A percentile compares a stretch with the other conserved stretches of the same genome.
Conservation (phyloP, 371 early-diverging fungal species). For the Mucor mucedo region DNA sequence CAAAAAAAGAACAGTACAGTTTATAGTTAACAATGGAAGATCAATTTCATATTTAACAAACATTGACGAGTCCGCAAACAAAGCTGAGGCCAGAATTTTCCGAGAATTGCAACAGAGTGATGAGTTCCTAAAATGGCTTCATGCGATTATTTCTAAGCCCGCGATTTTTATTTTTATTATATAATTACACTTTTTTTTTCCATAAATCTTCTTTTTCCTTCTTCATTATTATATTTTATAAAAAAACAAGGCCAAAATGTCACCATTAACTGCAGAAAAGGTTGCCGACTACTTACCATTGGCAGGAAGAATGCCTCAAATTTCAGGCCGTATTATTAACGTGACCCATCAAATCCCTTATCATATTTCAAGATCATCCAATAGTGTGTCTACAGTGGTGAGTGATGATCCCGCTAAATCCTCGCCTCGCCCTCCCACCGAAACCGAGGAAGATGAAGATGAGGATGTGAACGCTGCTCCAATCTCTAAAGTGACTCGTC, state of each 20-base stretch:
- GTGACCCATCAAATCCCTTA: slow-evolving; percentile 70
- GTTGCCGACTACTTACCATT: slow-evolving; percentile 51
- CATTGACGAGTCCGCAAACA: background rate
- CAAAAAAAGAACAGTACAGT: background rate
- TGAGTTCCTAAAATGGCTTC: slow-evolving; percentile 1
- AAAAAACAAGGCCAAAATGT: slow-evolving; percentile 25
- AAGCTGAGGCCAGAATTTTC: slow-evolving; percentile 1
- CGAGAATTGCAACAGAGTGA: slow-evolving; percentile 1
- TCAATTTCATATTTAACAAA: background rate
- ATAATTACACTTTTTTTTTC: slow-evolving; percentile 10
- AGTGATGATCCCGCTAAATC: slow-evolving; percentile 1
- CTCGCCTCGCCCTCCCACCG: background rate
- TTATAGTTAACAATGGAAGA: background rate
- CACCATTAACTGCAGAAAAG: slow-evolving; percentile 47
- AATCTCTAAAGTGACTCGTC: slow-evolving; percentile 39
- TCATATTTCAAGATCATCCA: slow-evolving; percentile 43
- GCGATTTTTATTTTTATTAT: background rate
- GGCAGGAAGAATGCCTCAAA: slow-evolving; percentile 40
- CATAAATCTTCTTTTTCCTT: slow-evolving; percentile 13
- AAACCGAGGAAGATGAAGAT: slow-evolving; percentile 14
- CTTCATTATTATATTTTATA: slow-evolving; percentile 7
- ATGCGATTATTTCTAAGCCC: slow-evolving; percentile 10
- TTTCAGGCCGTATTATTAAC: slow-evolving; percentile 60
- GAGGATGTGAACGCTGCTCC: slow-evolving; percentile 36
- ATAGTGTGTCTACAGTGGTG: background rate